Base-by-base conservation (phyloP, 495 filamentous ascomycete species). In the Neurospora sp. region DNA sequence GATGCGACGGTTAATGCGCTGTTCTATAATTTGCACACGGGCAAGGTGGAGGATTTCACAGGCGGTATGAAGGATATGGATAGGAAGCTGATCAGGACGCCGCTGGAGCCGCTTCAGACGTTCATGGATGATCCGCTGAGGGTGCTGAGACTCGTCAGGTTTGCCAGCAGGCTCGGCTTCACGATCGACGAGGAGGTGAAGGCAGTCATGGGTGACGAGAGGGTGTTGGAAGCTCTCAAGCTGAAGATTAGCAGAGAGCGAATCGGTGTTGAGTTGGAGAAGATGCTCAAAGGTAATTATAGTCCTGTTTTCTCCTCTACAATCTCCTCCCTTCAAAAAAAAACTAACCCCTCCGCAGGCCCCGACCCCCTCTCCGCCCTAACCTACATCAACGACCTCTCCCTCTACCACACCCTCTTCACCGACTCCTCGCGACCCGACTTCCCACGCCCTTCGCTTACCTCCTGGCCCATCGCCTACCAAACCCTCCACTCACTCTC, bases 1-100 rank as follows among this genome's bases (percentile, higher is more conserved):
- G 96, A 99, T 84, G 94, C 96, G 12, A 97, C 94, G 3, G 88
- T 99, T 72, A 99, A 99, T 79, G 94, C 96, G 35, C 85, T 99
- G 69, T 99, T 99, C 82, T 99, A 97, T 80, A 98, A 98, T 74
- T 84, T 99, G 9, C 90, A 94, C 70, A 90, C 87, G 0, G 83
- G 89, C 22, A 75, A 84, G 70, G 87, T 98, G 12, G 96, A 99
- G 80, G 96, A 99, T 80, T 91, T 95, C 70, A 95, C 93, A 0
- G 87, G 87, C 16, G 96, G 96, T 0, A 80, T 97, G 20, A 77
- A 86, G 1, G 96, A 98, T 78, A 88, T 99, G 87, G 75, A 85
- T 59, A 83, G 84, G 7, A 86, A 87, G 72, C 79, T 94, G 41
- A 92, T 99, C 74, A 89, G 91, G 73, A 98, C 96, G 10, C 96